Conservation (phyloP, 2,329 filamentous ascomycete genomes). For the Alternaria hordeiaustralica region DNA sequence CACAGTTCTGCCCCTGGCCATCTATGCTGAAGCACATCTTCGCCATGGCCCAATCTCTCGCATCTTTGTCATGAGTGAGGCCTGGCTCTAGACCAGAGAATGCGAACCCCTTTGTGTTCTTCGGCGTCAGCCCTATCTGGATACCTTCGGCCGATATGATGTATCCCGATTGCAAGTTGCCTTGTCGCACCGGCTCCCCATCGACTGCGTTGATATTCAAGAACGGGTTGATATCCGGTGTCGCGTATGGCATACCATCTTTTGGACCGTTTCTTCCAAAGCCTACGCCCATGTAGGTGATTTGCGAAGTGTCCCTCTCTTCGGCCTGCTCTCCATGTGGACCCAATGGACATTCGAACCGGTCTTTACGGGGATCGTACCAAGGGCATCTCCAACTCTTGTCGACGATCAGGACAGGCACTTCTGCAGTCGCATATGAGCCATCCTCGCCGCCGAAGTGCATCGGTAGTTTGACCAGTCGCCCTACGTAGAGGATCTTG, state of each 20-base stretch:
- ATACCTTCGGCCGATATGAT: slow-evolving; percentile 39
- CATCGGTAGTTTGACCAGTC: slow-evolving; percentile 37
- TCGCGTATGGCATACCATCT: slow-evolving; percentile 38
- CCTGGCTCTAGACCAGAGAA: slow-evolving; percentile 37
- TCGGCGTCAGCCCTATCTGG: slow-evolving; percentile 37
- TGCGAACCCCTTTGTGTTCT: slow-evolving; percentile 26
- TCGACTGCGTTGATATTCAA: slow-evolving; percentile 43
- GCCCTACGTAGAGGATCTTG: slow-evolving; percentile 42
- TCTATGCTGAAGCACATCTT: slow-evolving; percentile 40
- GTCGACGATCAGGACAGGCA: slow-evolving; percentile 43
- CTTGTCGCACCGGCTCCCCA: slow-evolving; percentile 11
- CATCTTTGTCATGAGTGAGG: slow-evolving; percentile 33
- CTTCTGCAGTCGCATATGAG: slow-evolving; percentile 29
- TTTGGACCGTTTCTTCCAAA: slow-evolving; percentile 41
- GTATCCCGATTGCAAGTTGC: slow-evolving; percentile 33
- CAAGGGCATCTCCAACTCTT: slow-evolving; percentile 43
- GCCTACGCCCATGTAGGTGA: slow-evolving; percentile 48
- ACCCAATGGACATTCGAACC: slow-evolving; percentile 37
- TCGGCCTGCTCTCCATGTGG: slow-evolving; percentile 33
- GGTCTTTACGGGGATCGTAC: slow-evolving; percentile 41
- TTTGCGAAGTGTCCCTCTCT: slow-evolving; percentile 34
- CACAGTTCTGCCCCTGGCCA: slow-evolving; percentile 26
- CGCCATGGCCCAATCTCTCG: slow-evolving; percentile 45
- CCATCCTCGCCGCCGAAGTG: slow-evolving; percentile 32
- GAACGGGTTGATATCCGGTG: slow-evolving; percentile 43